Percentiles rank a stretch among this genome's conserved stretches.
Conservation (phyloP, 176 grass and related monocot species). For the Lolium perenne region DNA sequence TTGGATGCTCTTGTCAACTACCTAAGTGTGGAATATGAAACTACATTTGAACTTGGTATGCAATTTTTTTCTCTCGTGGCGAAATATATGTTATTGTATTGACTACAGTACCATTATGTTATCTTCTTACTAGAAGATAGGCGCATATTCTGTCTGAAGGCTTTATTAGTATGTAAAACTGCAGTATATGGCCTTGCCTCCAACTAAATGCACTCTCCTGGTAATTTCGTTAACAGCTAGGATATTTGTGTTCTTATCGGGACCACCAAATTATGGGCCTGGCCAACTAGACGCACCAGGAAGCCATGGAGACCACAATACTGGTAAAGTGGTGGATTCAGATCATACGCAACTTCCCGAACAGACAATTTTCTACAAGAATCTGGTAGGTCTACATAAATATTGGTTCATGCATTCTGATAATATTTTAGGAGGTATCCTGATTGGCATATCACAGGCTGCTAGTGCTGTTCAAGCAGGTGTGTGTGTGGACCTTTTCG, state of each 20-base stretch:
- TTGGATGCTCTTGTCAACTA: conserved; percentile 80
- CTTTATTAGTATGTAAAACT: conserved; percentile 12
- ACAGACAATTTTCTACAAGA: conserved; percentile 85
- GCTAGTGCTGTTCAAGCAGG: conserved; percentile 97
- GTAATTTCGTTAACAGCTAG: conserved; percentile 72
- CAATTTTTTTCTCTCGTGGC: not conserved
- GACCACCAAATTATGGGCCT: conserved; percentile 88
- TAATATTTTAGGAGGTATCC: conserved; percentile 54
- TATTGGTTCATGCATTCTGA: conserved; percentile 28
- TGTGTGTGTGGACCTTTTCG: conserved; percentile 95
- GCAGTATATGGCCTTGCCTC: conserved; percentile 9
- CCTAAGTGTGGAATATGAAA: conserved; percentile 77
- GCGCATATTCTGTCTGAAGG: conserved; percentile 16
- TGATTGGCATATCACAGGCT: conserved; percentile 84
- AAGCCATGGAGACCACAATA: conserved; percentile 65
- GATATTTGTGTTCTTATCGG: conserved; percentile 92
- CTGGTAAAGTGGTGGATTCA: conserved; percentile 56
- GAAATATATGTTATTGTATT: conserved; percentile 57
- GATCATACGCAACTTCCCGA: conserved; percentile 64
- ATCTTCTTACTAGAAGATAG: conserved; percentile 35
- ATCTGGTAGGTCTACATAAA: conserved; percentile 70
- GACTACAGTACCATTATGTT: conserved; percentile 20
- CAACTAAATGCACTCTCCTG: conserved; percentile 28
- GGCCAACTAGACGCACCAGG: conserved; percentile 65
- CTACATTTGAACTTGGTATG: conserved; percentile 78